Evolutionary conservation across 495 filamentous ascomycete species (phyloP), one percentile per base, ranked within the genome.

Genomic region (Trichodelitschia bisporula): DNA sequence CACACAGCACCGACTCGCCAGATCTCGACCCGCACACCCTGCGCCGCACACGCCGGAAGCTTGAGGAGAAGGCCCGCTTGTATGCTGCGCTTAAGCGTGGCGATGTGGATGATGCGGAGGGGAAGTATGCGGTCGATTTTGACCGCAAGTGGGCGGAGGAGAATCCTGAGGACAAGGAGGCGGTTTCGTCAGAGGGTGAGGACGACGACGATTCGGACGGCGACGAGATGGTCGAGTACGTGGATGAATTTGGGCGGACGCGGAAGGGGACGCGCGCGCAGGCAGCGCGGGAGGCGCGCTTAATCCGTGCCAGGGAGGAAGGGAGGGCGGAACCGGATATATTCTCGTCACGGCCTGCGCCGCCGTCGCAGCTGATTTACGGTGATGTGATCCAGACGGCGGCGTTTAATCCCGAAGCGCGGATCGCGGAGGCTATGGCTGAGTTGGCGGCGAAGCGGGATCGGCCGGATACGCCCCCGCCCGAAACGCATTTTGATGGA

Each of bases 121-220:
- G 54, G 44, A 55, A 51, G 30, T 63, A 61, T 41, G 64, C 84
- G 14, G 71, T 97, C 0, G 86, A 97, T 54, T 97, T 95, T 44
- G 83, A 93, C 50, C 57, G 68, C 26, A 97, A 95, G 50, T 92
- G 84, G 79, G 78, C 71, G 0, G 77, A 89, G 40, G 47, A 51
- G 23, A 46, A 67, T 26, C 49, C 50, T 3, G 37, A 39, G 3
- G 47, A 43, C 8, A 54, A 56, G 9, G 43, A 47, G 10, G 44
- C 34, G 10, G 48, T 46, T 9, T 43, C 46, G 10, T 57, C 56
- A 6, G 56, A 56, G 12, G 49, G 52, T 23, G 54, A 48, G 12
- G 51, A 55, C 10, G 54, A 49, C 1, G 51, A 47, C 3, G 44
- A 44, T 10, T 47, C 56, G 21, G 55, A 54, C 1, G 57, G 56